These are phyloP conservation scores for Malus asiatica DNA, from an alignment of 306 rosid species.

Conservation along the genomic window DNA sequence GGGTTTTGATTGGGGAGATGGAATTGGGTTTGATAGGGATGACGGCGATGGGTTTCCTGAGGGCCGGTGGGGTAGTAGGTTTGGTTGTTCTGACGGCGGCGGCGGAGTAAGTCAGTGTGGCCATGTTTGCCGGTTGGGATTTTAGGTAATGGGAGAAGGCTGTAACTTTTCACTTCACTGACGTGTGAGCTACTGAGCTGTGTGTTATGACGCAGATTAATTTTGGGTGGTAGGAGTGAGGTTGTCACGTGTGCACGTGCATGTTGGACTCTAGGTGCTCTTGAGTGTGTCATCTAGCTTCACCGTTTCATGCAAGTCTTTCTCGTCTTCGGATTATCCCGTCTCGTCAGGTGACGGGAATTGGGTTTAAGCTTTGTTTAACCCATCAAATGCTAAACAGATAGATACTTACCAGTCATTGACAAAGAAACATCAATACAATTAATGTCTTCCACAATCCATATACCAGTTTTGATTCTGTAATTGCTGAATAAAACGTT, in stretches of 20 bases:
- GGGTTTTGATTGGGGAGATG: slow-evolving; percentile 22
- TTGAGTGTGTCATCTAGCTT: no score
- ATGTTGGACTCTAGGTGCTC: not conserved
- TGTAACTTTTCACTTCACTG: not conserved
- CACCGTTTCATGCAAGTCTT: not conserved
- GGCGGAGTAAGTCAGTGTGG: not conserved
- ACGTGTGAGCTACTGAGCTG: not conserved
- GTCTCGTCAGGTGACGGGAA: not conserved
- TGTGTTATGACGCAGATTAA: not conserved
- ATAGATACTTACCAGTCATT: not conserved
- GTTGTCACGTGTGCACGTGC: not conserved
- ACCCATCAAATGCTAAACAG: not conserved
- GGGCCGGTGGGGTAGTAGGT: not conserved
- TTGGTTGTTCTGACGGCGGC: not conserved
- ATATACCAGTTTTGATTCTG: not conserved
- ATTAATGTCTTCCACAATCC: no score
- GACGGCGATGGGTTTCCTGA: not conserved
- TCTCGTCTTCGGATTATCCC: not conserved
- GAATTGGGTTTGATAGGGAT: not conserved
- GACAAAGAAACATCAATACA: not conserved
- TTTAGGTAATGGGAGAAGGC: not conserved
- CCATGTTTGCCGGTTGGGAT: slow-evolving; percentile 2
- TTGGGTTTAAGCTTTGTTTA: not conserved
- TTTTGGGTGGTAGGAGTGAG: not conserved
- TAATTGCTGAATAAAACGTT: not conserved